Conservation (phyloP, 2,329 filamentous ascomycete species). For the Aspergillus costaricaensis region DNA sequence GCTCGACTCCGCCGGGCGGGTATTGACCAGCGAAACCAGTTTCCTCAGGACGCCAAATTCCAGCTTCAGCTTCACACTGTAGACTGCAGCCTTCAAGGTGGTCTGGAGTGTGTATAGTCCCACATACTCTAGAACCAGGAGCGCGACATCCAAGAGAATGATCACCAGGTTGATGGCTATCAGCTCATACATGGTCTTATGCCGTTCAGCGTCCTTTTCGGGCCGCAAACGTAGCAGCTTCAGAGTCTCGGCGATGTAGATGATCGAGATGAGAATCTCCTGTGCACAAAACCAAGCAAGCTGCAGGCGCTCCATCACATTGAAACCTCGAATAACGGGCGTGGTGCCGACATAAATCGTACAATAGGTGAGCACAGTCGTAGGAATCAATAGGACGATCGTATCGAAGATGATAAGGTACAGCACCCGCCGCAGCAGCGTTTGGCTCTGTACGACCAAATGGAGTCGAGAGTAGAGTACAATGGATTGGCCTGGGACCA, state of each 20-base stretch:
- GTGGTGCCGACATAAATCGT: conserved; percentile 27
- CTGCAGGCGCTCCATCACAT: conserved; percentile 47
- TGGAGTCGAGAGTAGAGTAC: conserved; percentile 65
- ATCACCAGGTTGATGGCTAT: conserved; percentile 52
- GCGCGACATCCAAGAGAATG: conserved; percentile 48
- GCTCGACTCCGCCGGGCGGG: conserved; percentile 31
- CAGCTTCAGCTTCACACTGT: conserved; percentile 53
- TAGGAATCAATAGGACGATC: conserved; percentile 55
- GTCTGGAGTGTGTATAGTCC: conserved; percentile 48
- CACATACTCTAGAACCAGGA: conserved; percentile 48
- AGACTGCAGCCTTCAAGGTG: conserved; percentile 49
- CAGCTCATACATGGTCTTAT: conserved; percentile 50
- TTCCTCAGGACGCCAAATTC: conserved; percentile 52
- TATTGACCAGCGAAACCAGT: conserved; percentile 43
- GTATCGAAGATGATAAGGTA: conserved; percentile 60
- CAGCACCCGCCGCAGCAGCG: conserved; percentile 52
- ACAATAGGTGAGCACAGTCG: conserved; percentile 57
- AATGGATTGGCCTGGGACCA: conserved; percentile 64
- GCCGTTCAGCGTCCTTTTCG: conserved; percentile 38
- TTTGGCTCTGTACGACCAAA: conserved; percentile 55
- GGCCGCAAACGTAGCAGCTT: conserved; percentile 43
- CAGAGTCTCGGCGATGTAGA: conserved; percentile 57
- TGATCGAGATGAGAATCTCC: conserved; percentile 49
- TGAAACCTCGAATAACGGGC: conserved; percentile 41
- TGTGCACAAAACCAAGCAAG: conserved; percentile 47